Evolutionary conservation across 768 basidiomycete species (phyloP), one percentile per base, ranked within the genome.

Genomic region (Termitomyces sp.): DNA sequence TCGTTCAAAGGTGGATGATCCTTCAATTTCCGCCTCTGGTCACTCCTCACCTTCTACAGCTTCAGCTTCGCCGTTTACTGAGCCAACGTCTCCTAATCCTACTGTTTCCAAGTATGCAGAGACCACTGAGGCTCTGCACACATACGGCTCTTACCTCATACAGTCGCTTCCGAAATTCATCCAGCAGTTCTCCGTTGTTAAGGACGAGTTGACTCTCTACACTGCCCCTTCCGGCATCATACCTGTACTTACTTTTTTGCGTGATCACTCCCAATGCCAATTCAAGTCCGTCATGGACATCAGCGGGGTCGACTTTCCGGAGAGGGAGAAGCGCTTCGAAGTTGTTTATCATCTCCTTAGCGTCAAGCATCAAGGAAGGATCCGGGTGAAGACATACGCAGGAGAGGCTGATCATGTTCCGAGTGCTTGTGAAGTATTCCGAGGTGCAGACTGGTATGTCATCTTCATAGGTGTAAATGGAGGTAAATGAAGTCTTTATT

Each of bases 361-460:
- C 66, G 69, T 93, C 62, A 71, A 71, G 61, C 79, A 88, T 66
- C 87, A 83, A 56, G 88, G 90, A 45, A 78, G 97, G 61, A 90
- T 99, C 66, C 77, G 97, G 55, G 93, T 99, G 60, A 99, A 99
- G 80, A 98, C 97, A 0, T 98, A 95, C 67, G 92, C 93, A 56
- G 88, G 89, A 58, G 97, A 99, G 72, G 87, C 87, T 11, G 88
- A 94, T 63, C 83, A 89, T 35, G 90, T 98, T 2, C 97, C 96
- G 1, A 94, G 89, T 63, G 84, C 79, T 26, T 77, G 82, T 3
- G 79, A 82, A 12, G 57, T 98, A 24, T 99, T 89, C 77, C 79
- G 84, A 48, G 93, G 96, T 57, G 96, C 97, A 6, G 92, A 99
- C 66, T 99, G 97, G 97, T 90, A 66, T 45, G 80, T 70, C 4